Base-by-base conservation (phyloP, 2,329 filamentous ascomycete species). In the Ophiostoma sp. region DNA sequence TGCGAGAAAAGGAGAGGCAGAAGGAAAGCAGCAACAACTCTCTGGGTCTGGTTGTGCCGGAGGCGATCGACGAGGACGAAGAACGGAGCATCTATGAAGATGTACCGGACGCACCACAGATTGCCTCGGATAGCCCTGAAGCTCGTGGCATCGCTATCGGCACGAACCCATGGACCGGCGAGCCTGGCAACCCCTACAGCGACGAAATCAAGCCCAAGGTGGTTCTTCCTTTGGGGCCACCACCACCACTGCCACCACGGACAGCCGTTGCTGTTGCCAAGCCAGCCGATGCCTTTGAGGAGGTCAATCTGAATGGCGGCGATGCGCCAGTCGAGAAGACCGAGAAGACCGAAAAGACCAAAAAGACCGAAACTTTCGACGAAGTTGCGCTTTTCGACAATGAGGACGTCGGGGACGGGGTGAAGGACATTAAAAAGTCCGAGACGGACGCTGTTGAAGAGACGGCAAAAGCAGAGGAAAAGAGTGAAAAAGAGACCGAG, bases 81-180 rank as follows among this genome's bases (percentile, higher is more conserved):
- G 61, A 52, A 5, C 61, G 31, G n/a, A 74, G 72, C n/a, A 31
- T 75, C 39, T 74, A 75, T 28, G 74, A 74, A 4, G 74, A 75
- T 19, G 72, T 71, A 0, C 17, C 50, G 8, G 72, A 74, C 17
- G 59, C 61, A 22, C 33, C 48, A 2, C 61, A 45, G 12, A 42
- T 66, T 36, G 61, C 45, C 12, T 66, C 61, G 12, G 22, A 66
- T n/a, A 25, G 36, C 12, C 15, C 36, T 2, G 36, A 42, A 19
- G 12, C 33, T 12, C 64, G n/a, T 3, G 45, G 50, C n/a, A n/a
- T 11, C 3, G 52, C 48, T 6, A 36, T 25, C 1, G 25, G n/a
- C 36, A 39, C 17, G n/a, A 75, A 71, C 68, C 74, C 74, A 15
- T 72, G 72, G 74, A 63, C 28, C 19, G 17, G 19, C 42, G 70